Base-by-base conservation (phyloP, 345 rosid genomes). In the Dipteronia sinensis region DNA sequence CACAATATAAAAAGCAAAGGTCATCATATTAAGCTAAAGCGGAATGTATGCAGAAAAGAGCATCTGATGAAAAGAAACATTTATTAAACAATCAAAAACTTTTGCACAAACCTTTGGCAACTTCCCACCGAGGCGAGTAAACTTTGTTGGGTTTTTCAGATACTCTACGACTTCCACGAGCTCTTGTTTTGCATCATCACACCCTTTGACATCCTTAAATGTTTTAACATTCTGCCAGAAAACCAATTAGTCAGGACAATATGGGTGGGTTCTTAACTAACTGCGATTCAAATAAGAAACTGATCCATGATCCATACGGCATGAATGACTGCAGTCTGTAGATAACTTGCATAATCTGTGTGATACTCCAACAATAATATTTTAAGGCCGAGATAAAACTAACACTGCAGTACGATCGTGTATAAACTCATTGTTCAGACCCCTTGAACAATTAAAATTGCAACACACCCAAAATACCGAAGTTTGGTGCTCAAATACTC, bases 171-270 rank as follows among this genome's bases (percentile, higher is more conserved):
- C 95, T 87, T 96, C 99, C 88, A 92, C 98, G 59, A 96, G 98
- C 87, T 96, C 98, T 87, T 94, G 98, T 85, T 96, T 96, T 75
- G 99, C 99, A 88, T 96, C 99, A 88, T 96, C 98, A 84, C 99
- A 96, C 74, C 99, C 99, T 87, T 94, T 96, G 75, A 96, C 99
- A 88, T 96, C 98, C 90, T 96, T 96, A 82, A 96, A 96, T 40
- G 99, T 96, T 89, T 96, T 96, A 61, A 92, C 94, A 82, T 96
- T 96, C 99, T 96, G 90, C 87, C 79, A 77, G 49, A 65, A 82
- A 88, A 55, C 53, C 53, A 75, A 72, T 49, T 69, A 68, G 67
- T 83, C 75, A 83, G 83, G 46, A 74, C 70, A 75, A 17, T 23
- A 79, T 20, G 19, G 47, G 47, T 23, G 17, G 67, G 20, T 42